Percentiles rank a stretch among this genome's conserved stretches.
phyloP scores from a whole-genome alignment of 305 asterid genomes.

The Euphrasia arctica region DNA sequence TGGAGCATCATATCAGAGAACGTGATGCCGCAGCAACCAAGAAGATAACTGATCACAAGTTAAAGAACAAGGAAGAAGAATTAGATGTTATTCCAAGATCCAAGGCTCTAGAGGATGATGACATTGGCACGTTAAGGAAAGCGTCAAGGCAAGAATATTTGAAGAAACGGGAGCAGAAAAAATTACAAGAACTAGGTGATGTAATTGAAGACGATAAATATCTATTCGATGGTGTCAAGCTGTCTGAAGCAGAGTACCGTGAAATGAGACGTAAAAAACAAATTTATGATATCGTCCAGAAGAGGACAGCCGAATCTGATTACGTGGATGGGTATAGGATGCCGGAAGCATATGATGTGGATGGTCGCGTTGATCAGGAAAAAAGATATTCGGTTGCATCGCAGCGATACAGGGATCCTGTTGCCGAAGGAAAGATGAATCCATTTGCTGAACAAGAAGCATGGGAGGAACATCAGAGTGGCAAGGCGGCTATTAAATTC shows the following conservation, averaged over 20 bases:
- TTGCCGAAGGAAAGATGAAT: slow-evolving; percentile 80
- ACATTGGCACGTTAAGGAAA: slow-evolving; percentile 55
- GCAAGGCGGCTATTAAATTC: too few relatives aligned
- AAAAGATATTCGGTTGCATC: slow-evolving; percentile 74
- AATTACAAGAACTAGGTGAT: slow-evolving; percentile 70
- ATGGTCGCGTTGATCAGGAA: slow-evolving; percentile 79
- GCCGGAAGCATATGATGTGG: slow-evolving; percentile 87
- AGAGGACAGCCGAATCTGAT: slow-evolving; percentile 65
- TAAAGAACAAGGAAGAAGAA: slow-evolving; percentile 78
- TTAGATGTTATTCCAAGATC: slow-evolving; percentile 73
- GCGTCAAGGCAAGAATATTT: slow-evolving; percentile 80
- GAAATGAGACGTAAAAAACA: slow-evolving; percentile 72
- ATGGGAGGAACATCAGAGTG: slow-evolving; percentile 53
- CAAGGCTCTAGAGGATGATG: slow-evolving; percentile 70
- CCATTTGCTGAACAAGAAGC: slow-evolving; percentile 93
- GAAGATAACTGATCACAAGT: slow-evolving; percentile 68
- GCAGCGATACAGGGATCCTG: slow-evolving; percentile 76
- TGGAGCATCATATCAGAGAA: slow-evolving; percentile 74
- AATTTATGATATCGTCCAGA: slow-evolving; percentile 73
- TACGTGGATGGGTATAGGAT: slow-evolving; percentile 52
- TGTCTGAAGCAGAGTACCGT: slow-evolving; percentile 63
- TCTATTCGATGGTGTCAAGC: slow-evolving; percentile 67
- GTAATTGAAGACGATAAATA: slow-evolving; percentile 73
- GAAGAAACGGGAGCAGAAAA: slow-evolving; percentile 90
- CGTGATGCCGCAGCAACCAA: slow-evolving; percentile 85